phyloP scores from a whole-genome alignment of 768 basidiomycete genomes.

The Candolleomyces aberdarensis region DNA sequence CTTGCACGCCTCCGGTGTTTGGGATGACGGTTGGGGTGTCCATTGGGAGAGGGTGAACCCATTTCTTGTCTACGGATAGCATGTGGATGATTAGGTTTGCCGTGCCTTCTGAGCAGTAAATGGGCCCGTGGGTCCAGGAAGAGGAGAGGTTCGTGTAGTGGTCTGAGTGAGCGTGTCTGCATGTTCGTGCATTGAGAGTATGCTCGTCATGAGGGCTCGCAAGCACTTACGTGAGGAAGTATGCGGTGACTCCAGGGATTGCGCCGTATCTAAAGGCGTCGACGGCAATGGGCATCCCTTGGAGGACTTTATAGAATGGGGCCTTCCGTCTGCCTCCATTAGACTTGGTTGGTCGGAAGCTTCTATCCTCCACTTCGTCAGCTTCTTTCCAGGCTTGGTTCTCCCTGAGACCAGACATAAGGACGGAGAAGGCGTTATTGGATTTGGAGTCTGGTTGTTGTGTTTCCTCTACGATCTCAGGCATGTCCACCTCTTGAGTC shows the following conservation, averaged over 20 bases:
- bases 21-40: slow-evolving; percentile 73
- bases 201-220: neutral
- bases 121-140: slow-evolving; percentile 86
- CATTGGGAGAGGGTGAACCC: slow-evolving; percentile 86
- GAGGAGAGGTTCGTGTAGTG: slow-evolving; percentile 92
- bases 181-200: neutral
- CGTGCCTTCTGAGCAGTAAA: slow-evolving; percentile 94
- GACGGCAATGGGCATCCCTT: slow-evolving; percentile 97
- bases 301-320: slow-evolving; percentile 94
- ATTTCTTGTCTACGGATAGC: slow-evolving; percentile 83
- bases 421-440: slow-evolving; percentile 63
- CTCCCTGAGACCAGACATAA: slow-evolving; percentile 88
- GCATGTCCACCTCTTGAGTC: neutral
- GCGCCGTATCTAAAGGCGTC: slow-evolving; percentile 95
- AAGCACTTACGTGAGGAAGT: slow-evolving; percentile 75
- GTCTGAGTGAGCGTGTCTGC: slow-evolving; percentile 94
- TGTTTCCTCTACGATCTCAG: neutral
- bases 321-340: slow-evolving; percentile 64
- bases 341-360: slow-evolving; percentile 41
- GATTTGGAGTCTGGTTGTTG: slow-evolving; percentile 17
- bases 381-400: slow-evolving; percentile 86
- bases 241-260: slow-evolving; percentile 86
- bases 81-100: slow-evolving; percentile 91
- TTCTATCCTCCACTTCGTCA: slow-evolving; percentile 45
- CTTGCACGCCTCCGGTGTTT: slow-evolving; percentile 77